Conservation (phyloP, 1,284 basidiomycete genomes). For the Melanopsichium pennsylvanicum region DNA sequence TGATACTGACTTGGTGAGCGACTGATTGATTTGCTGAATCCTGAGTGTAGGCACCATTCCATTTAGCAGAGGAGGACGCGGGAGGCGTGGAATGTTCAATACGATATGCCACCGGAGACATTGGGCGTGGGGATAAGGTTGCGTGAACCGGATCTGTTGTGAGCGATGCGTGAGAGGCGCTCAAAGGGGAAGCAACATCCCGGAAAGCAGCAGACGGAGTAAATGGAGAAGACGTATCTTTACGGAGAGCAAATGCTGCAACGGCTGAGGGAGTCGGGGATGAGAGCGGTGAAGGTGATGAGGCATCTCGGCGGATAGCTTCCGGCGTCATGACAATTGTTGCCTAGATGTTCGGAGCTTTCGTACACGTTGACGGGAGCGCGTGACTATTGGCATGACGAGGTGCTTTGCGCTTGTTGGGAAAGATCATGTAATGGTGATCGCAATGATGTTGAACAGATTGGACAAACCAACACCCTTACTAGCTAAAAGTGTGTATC, state of each 20-base stretch:
- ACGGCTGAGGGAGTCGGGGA: slow-evolving; percentile 23
- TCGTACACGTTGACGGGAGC: too few relatives aligned
- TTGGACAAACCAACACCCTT: too few relatives aligned
- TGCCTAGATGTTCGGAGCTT: neutral
- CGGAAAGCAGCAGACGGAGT: slow-evolving; percentile 19
- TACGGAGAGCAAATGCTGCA: slow-evolving; percentile 19
- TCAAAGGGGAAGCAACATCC: slow-evolving; percentile 22
- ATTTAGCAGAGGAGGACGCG: neutral
- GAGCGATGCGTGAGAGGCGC: slow-evolving; percentile 34
- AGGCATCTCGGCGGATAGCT: slow-evolving; percentile 14
- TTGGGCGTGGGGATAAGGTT: slow-evolving; percentile 25
- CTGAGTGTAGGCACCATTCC: neutral
- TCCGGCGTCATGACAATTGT: slow-evolving; percentile 18
- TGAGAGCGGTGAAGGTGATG: slow-evolving; percentile 28
- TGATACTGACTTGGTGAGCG: neutral
- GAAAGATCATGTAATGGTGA: too few relatives aligned
- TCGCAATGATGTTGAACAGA: too few relatives aligned
- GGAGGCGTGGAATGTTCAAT: slow-evolving; percentile 3
- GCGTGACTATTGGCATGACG: too few relatives aligned
- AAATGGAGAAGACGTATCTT: slow-evolving; percentile 15
- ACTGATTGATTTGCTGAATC: neutral
- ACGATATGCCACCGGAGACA: slow-evolving; percentile 19
- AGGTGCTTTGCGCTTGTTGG: neutral
- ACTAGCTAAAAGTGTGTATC: too few relatives aligned
- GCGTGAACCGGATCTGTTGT: slow-evolving; percentile 29